Evolutionary conservation across 2,329 filamentous ascomycete species (phyloP), one percentile per base, ranked within the genome.

Genomic region (Cladosporium sphaerospermum): DNA sequence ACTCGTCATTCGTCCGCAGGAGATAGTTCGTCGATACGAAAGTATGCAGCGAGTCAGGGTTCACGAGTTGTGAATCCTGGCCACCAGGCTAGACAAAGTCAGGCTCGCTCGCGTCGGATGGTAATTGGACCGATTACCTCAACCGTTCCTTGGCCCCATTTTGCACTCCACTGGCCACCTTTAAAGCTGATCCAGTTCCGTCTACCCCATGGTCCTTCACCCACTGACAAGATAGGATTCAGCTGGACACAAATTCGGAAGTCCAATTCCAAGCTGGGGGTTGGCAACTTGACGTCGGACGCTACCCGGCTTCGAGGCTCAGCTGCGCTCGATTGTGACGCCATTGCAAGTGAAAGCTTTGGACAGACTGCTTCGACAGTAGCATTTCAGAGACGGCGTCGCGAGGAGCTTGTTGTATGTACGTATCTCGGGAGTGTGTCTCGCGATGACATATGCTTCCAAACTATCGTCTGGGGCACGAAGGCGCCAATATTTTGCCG

Each of bases 161-260:
- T 65, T 45, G 75, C 76, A 44, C 74, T 74, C 76, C 76, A 78
- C 58, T 76, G 72, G 10, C 76, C 76, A 51, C 74, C 74, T 34
- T 76, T 65, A 57, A 76, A 77, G 34, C 72, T 74, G 42, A 78
- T 70, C 76, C 76, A 78, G 56, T 77, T 74, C 39, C 75, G 65
- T 51, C 75, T 69, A n/a, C 76, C 76, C 69, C 73, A 77, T 33
- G 76, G 66, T 34, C 70, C 70, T 16, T 65, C 64, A 3, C 76
- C 76, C 13, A 78, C 69, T 2, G 68, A 64, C 14, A 78, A 73
- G 54, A 73, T 73, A 2, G 76, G 76, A 57, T 78, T 78, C 60
- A 78, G 64, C 59, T 76, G 76, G 52, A 78, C 71, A 60, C 74
- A 76, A 69, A 78, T 76, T 46, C 76, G 74, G 65, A 78, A 78